Percentiles rank a stretch among this genome's conserved stretches.
Conservation (phyloP, 495 filamentous ascomycete genomes). For the Hypoxylon trugodes region DNA sequence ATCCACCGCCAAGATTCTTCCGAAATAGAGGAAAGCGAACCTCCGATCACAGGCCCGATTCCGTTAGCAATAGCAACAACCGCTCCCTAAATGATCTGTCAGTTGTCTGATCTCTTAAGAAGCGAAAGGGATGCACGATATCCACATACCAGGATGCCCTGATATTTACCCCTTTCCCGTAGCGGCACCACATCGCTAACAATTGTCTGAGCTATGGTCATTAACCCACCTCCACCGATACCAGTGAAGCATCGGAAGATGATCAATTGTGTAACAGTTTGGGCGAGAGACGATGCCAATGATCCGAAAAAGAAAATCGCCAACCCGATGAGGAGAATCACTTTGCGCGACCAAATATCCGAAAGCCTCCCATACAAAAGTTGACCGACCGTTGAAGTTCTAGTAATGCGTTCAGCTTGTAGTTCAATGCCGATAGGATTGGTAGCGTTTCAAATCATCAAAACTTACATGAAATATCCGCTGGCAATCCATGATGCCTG, state of each 20-base stretch:
- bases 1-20: constrained; percentile 63
- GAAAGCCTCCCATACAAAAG: constrained; percentile 64
- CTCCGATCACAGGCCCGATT: constrained; percentile 64
- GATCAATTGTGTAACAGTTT: constrained; percentile 61
- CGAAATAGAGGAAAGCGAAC: constrained; percentile 53
- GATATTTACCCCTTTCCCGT: constrained; percentile 65
- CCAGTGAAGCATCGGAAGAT: constrained; percentile 64
- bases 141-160: constrained; percentile 60
- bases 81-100: constrained; percentile 46
- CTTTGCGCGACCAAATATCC: constrained; percentile 66
- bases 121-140: not conserved
- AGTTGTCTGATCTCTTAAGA: not conserved
- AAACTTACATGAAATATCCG: constrained; percentile 61
- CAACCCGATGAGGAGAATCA: constrained; percentile 59
- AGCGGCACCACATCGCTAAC: constrained; percentile 65
- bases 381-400: constrained; percentile 65
- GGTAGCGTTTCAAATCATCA: not conserved
- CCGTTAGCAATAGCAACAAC: constrained; percentile 63
- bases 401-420: constrained; percentile 10
- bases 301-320: constrained; percentile 65
- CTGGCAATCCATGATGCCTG: constrained; percentile 64
- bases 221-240: constrained; percentile 64
- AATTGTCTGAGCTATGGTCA: constrained; percentile 63
- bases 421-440: not conserved
- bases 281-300: constrained; percentile 60